These are phyloP conservation scores for Sporopachydermia lactativora DNA, from an alignment of 805 yeast genomes.

Conservation along the genomic window DNA sequence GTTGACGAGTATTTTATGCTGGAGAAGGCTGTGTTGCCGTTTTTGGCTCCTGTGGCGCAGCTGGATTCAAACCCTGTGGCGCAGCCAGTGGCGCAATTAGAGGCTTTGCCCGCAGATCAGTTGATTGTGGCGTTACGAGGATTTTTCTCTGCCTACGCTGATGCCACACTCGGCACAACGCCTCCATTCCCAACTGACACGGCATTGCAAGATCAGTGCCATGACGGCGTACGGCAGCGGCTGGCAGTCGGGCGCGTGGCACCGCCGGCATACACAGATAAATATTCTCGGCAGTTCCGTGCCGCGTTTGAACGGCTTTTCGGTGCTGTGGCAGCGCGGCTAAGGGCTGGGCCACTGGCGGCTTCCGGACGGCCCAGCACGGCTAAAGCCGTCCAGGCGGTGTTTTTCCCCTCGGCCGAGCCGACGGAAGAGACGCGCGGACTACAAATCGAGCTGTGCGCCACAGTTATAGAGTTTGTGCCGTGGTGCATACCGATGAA, in stretches of 20 bases:
- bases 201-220: slow-evolving; percentile 17
- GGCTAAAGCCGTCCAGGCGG: background rate
- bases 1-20: slow-evolving; percentile 53
- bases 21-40: slow-evolving; percentile 63
- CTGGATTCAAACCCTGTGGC: too few species aligned
- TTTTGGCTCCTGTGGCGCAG: slow-evolving; percentile 36
- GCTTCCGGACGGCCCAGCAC: background rate
- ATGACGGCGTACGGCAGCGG: background rate
- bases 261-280: background rate
- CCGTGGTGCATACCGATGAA: slow-evolving; percentile 52
- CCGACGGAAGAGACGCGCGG: background rate
- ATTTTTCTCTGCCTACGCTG: slow-evolving; percentile 57
- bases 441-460: slow-evolving; percentile 39
- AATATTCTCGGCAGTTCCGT: background rate
- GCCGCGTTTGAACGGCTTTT: background rate
- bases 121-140: slow-evolving; percentile 55
- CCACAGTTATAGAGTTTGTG: slow-evolving; percentile 52
- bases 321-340: background rate
- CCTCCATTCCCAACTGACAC: slow-evolving; percentile 66
- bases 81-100: slow-evolving; percentile 33
- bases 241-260: background rate
- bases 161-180: slow-evolving; percentile 36
- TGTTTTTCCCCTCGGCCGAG: background rate
- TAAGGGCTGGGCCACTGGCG: background rate
- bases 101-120: slow-evolving; percentile 54